A percentile compares a stretch with the other conserved stretches of the same genome.
These are phyloP conservation scores for Carallia pectinifolia DNA, from an alignment of 345 rosid species.

Conservation along the genomic window DNA sequence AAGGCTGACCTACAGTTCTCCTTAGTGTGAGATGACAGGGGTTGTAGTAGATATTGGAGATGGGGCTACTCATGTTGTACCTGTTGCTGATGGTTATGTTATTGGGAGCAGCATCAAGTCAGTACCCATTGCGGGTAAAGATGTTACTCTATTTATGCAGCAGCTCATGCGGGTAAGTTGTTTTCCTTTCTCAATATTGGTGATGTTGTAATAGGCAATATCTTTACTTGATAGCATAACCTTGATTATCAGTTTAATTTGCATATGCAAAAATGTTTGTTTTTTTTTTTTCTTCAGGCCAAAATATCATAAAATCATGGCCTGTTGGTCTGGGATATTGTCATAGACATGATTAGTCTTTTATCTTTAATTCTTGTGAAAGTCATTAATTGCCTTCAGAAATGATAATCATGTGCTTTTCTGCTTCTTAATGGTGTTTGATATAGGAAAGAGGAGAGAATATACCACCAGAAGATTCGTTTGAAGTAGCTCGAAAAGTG, in stretches of 20 bases:
- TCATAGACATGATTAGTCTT: not conserved
- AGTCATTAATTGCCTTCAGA: not conserved
- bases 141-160: constrained; percentile 83
- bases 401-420: not conserved
- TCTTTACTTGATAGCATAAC: not conserved
- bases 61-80: constrained; percentile 92
- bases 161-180: constrained; percentile 92
- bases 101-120: constrained; percentile 93
- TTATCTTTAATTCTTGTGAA: not conserved
- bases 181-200: not conserved
- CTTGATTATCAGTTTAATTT: not conserved
- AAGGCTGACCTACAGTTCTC: constrained; percentile 45
- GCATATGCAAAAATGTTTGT: no score
- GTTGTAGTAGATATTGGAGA: constrained; percentile 98
- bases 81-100: constrained; percentile 99
- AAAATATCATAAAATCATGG: no score
- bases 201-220: not conserved
- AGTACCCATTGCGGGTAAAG: constrained; percentile 85
- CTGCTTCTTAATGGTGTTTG: constrained; percentile 26
- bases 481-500: constrained; percentile 91
- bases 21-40: constrained; percentile 99
- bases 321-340: not conserved
- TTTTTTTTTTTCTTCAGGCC: no score
- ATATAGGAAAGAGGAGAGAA: constrained; percentile 97
- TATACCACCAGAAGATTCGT: constrained; percentile 93